A percentile compares a stretch with the other conserved stretches of the same genome.
phyloP scores from a whole-genome alignment of 2,329 filamentous ascomycete genomes.

The Ceratocystis destructans region DNA sequence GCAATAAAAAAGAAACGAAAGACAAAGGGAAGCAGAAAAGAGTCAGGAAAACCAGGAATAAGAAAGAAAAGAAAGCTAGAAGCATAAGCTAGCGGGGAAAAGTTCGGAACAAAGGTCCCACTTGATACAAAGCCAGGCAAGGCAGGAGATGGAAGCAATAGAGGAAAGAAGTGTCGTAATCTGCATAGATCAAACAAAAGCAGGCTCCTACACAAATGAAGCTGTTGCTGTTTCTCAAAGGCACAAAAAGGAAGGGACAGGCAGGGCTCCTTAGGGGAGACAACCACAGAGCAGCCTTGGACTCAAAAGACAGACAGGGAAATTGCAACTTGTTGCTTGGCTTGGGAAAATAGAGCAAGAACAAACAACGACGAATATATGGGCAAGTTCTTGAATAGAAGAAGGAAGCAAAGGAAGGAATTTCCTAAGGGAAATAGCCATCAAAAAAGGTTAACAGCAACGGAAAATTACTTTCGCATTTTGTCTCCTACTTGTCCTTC shows the following conservation, averaged over 20 bases:
- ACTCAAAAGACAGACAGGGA: neutral
- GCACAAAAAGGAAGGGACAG: neutral
- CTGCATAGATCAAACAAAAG: constrained; percentile 4
- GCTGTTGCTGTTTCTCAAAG: neutral
- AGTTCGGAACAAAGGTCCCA: constrained; percentile 5
- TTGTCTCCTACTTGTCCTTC: neutral
- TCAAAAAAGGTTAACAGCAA: neutral
- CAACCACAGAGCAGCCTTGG: neutral
- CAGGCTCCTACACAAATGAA: constrained; percentile 4
- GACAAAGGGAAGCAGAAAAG: neutral
- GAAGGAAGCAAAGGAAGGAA: constrained; percentile 3
- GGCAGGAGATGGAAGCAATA: neutral
- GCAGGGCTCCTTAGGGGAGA: neutral
- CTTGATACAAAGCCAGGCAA: constrained; percentile 2
- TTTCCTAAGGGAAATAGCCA: neutral
- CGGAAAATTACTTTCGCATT: neutral
- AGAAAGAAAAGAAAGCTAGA: constrained; percentile 1
- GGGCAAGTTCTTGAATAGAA: neutral
- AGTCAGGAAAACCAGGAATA: neutral
- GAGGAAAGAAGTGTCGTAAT: constrained; percentile 3
- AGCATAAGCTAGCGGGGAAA: constrained; percentile 4
- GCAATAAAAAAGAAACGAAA: neutral
- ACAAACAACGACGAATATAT: neutral
- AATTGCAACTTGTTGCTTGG: neutral
- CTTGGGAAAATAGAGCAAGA: neutral